Evolutionary conservation across 768 basidiomycete species (phyloP).

Genomic region (Boletus speciosus): DNA sequence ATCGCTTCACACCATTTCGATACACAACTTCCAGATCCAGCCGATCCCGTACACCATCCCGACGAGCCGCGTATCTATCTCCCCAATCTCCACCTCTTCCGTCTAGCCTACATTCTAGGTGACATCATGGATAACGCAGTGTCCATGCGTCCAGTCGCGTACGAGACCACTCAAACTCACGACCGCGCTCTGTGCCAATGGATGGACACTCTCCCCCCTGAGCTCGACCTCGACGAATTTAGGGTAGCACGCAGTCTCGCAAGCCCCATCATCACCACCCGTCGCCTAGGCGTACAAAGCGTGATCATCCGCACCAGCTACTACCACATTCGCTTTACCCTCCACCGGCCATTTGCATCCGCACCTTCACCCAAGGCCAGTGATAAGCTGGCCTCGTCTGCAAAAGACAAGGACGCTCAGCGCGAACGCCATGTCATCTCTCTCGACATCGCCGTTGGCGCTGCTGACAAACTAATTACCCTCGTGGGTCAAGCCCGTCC

Average conservation of each 20-base stretch:
- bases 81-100: slow-evolving; percentile 74
- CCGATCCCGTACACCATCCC: slow-evolving; percentile 42
- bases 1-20: slow-evolving; percentile 84
- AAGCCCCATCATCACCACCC: slow-evolving; percentile 52
- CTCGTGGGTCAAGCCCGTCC: slow-evolving; percentile 74
- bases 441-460: slow-evolving; percentile 69
- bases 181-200: slow-evolving; percentile 70
- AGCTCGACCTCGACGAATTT: slow-evolving; percentile 75
- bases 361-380: slow-evolving; percentile 21
- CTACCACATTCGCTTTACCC: slow-evolving; percentile 80
- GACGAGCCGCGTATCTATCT: slow-evolving; percentile 64
- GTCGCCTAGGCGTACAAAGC: slow-evolving; percentile 75
- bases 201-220: slow-evolving; percentile 72
- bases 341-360: slow-evolving; percentile 72
- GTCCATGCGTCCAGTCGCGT: slow-evolving; percentile 74
- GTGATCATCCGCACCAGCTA: slow-evolving; percentile 75
- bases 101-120: slow-evolving; percentile 73
- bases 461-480: slow-evolving; percentile 75
- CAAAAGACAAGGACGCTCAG: slow-evolving; percentile 25
- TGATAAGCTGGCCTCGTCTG: slow-evolving; percentile 32
- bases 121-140: slow-evolving; percentile 85
- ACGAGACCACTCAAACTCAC: slow-evolving; percentile 67
- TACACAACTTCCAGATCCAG: slow-evolving; percentile 69
- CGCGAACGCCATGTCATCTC: slow-evolving; percentile 50
- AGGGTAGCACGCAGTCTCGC: slow-evolving; percentile 69